Base-by-base conservation (phyloP, 2,329 filamentous ascomycete species). In the Colletotrichum liriopes region DNA sequence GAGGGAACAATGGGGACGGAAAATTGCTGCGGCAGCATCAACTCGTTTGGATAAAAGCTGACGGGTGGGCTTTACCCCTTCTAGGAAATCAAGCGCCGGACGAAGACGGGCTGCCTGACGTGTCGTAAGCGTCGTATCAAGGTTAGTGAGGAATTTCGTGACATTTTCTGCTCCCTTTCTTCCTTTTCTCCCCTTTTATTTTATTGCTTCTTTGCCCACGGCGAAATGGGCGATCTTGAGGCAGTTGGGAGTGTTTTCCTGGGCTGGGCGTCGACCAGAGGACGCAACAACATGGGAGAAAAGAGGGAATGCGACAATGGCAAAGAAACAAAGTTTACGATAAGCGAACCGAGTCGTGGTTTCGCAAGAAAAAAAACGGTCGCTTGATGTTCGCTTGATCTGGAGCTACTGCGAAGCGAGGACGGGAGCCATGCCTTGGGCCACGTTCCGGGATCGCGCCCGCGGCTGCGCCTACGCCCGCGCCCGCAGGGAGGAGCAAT, bases 121-220 rank as follows among this genome's bases (percentile, higher is more conserved):
- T 91, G 89, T 80, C 87, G 89, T 68, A 90, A 90, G 77, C 85
- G 89, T 76, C 84, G 89, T 76, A 90, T 91, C 79, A 91, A 91
- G 88, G 89, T 90, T 81, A 79, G 87, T 84, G 70, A 71, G 69
- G 6, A 67, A 60, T 75, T 76, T 78, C 71, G 47, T 77, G 35
- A 72, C 41, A 47, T 49, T 51, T 7, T n/a, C 7, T 43, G 32
- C 8, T 20, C 32, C 29, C 32, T 3, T 62, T 39, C 14, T 63
- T 20, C 8, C 14, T 14, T 45, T n/a, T 54, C n/a, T 29, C 26
- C 29, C 26, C 56, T 56, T 32, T 26, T 26, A 26, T 26, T 26
- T 26, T 26, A 2, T 26, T 26, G 23, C 2, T 26, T 26, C 23
- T 39, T 12, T 12, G 47, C 8, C 55, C 59, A 45, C 51, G 41